Conservation (phyloP, 2,329 filamentous ascomycete species). For the Exophiala aquamarina region DNA sequence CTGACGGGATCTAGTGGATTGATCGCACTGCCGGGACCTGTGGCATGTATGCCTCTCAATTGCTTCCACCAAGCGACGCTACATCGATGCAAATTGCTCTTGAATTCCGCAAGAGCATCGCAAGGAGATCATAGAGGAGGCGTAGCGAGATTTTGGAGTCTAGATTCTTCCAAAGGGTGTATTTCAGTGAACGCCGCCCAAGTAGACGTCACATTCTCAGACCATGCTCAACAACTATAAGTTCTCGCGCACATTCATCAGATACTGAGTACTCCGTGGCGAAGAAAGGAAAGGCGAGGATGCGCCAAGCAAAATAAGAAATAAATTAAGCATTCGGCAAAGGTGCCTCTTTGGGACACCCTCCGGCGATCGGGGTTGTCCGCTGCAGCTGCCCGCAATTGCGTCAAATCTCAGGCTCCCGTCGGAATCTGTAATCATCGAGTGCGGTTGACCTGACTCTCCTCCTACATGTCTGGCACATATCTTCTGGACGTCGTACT, state of each 20-base stretch:
- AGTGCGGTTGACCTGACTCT: too few species aligned
- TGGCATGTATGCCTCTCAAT: conserved; percentile 26
- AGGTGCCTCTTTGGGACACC: conserved; percentile 55
- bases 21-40: conserved; percentile 23
- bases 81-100: conserved; percentile 15
- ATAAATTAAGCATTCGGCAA: too few species aligned
- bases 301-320: too few species aligned
- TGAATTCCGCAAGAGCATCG: conserved; percentile 14
- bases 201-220: background rate
- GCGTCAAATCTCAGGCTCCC: conserved; percentile 40
- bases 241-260: too few species aligned
- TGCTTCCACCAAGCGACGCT: conserved; percentile 27
- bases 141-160: too few species aligned
- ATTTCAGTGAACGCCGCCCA: background rate
- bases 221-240: too few species aligned
- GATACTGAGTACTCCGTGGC: too few species aligned
- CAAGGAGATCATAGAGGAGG: too few species aligned
- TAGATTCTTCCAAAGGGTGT: conserved; percentile 4
- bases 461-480: background rate
- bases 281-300: too few species aligned
- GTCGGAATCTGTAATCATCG: too few species aligned
- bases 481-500: background rate
- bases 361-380: too few species aligned
- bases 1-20: conserved; percentile 21
- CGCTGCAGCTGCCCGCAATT: conserved; percentile 82